Evolutionary conservation across 1,284 basidiomycete species (phyloP), one percentile per base, ranked within the genome.

Genomic region (Tremellales sp.): DNA sequence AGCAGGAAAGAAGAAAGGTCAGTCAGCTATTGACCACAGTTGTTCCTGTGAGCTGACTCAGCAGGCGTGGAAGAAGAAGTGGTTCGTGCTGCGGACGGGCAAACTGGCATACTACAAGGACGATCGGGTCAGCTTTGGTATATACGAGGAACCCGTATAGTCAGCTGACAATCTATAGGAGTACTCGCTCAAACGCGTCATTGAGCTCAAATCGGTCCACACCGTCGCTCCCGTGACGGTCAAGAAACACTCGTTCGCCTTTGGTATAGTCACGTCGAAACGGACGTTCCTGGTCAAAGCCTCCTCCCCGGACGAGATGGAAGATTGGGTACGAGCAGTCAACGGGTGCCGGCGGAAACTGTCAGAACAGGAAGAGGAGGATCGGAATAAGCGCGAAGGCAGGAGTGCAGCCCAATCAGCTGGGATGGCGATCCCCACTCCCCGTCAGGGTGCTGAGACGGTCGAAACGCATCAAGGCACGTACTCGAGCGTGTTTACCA

Each of bases 91-190:
- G 52, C 82, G 94, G 13, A 83, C 89, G 0, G 87, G 87, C 15
- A 89, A 93, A 71, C 77, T 99, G 43, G 91, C 91, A 12, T 97
- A 96, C 76, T 98, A 98, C 83, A 97, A 97, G 79, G 92, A 84
- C 50, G 86, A 89, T 44, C 77, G 78, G 69, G 77, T 78, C 42
- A 45, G 72, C 48, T 36, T 5, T n/a, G n/a, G n/a, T n/a, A n/a
- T 83, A 21, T 13, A 37, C n/a, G 21, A 4, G n/a, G 3, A 31
- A 33, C 22, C 24, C 2, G 2, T 24, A 12, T 7, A 23, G 5
- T 40, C 17, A 23, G 35, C 49, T 58, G 26, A 51, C 40, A 35
- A n/a, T n/a, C n/a, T 13, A 3, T 53, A 78, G 58, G 92, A 97
- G 73, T 97, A 97, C 76, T 82, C 91, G 70, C 82, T 97, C 4